Conservation (phyloP, 2,329 filamentous ascomycete genomes). For the Mycosphaerelloides madeirae region DNA sequence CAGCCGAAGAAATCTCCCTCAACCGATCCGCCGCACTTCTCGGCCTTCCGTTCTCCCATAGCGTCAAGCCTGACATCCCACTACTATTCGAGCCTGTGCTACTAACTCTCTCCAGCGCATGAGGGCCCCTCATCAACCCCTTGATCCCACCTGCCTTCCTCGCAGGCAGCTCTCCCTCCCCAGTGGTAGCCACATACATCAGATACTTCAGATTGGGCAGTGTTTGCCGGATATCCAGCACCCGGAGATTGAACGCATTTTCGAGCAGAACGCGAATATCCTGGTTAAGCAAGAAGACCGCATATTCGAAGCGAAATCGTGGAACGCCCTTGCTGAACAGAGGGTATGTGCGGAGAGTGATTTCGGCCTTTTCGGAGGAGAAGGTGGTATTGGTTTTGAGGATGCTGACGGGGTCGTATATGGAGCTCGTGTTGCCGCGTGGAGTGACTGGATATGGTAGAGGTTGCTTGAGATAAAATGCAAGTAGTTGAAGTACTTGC, state of each 20-base stretch:
- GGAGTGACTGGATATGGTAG: slow-evolving; percentile 75
- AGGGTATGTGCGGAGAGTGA: slow-evolving; percentile 57
- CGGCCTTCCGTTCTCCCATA: slow-evolving; percentile 18
- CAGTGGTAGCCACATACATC: slow-evolving; percentile 81
- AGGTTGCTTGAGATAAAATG: slow-evolving; percentile 73
- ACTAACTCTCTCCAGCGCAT: slow-evolving; percentile 14
- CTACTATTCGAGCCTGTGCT: slow-evolving; percentile 25
- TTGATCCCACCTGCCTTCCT: slow-evolving; percentile 52
- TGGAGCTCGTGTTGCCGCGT: slow-evolving; percentile 68
- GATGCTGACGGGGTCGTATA: slow-evolving; percentile 64
- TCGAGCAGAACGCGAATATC: slow-evolving; percentile 70
- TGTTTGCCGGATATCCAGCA: slow-evolving; percentile 87
- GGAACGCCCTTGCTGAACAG: slow-evolving; percentile 65
- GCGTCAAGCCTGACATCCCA: slow-evolving; percentile 19
- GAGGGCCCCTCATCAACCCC: slow-evolving; percentile 36
- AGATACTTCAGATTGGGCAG: slow-evolving; percentile 91
- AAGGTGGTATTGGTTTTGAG: slow-evolving; percentile 24
- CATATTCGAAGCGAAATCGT: slow-evolving; percentile 92
- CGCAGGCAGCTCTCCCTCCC: slow-evolving; percentile 57
- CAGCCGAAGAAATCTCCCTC: slow-evolving; percentile 16
- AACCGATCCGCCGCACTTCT: slow-evolving; percentile 28
- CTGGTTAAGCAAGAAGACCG: slow-evolving; percentile 94
- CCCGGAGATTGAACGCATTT: slow-evolving; percentile 63
- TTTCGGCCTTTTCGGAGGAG: slow-evolving; percentile 20
- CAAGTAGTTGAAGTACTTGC: slow-evolving; percentile 68